Percentiles rank a stretch among this genome's conserved stretches.
Evolutionary conservation across 2,329 filamentous ascomycete genomes (phyloP).

Genomic region (Phialophora verrucosa): DNA sequence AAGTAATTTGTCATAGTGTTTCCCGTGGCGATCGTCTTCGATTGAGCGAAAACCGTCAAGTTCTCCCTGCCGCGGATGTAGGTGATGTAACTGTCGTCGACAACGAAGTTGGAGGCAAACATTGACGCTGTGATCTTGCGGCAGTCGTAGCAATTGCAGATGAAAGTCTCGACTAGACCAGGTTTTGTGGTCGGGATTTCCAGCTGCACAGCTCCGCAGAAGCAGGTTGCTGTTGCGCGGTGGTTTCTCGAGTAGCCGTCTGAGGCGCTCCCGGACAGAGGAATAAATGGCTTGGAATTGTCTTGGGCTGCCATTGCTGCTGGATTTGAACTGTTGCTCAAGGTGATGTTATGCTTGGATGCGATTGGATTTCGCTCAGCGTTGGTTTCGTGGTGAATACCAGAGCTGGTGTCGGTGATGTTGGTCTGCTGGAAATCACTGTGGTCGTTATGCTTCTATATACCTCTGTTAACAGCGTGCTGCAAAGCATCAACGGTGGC

Average conservation of each 20-base stretch:
- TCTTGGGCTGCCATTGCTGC: conserved; percentile 3
- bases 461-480: not conserved
- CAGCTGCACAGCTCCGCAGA: conserved; percentile 63
- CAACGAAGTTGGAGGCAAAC: conserved; percentile 65
- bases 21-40: conserved; percentile 54
- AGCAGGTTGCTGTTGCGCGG: conserved; percentile 64
- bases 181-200: conserved; percentile 56
- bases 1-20: conserved; percentile 67
- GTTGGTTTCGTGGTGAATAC: not conserved
- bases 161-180: conserved; percentile 57
- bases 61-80: conserved; percentile 60
- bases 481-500: not conserved
- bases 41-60: conserved; percentile 55
- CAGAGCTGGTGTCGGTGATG: not conserved
- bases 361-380: not conserved
- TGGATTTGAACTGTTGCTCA: not conserved
- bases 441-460: not conserved
- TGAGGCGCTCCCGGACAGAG: conserved; percentile 45
- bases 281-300: conserved; percentile 44
- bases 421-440: not conserved
- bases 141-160: conserved; percentile 68
- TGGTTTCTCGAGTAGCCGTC: conserved; percentile 56
- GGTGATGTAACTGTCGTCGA: conserved; percentile 53
- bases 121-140: conserved; percentile 68
- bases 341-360: not conserved